A percentile compares a stretch with the other conserved stretches of the same genome.
Conservation (phyloP, 495 filamentous ascomycete genomes). For the Penicillium longicatenatum region DNA sequence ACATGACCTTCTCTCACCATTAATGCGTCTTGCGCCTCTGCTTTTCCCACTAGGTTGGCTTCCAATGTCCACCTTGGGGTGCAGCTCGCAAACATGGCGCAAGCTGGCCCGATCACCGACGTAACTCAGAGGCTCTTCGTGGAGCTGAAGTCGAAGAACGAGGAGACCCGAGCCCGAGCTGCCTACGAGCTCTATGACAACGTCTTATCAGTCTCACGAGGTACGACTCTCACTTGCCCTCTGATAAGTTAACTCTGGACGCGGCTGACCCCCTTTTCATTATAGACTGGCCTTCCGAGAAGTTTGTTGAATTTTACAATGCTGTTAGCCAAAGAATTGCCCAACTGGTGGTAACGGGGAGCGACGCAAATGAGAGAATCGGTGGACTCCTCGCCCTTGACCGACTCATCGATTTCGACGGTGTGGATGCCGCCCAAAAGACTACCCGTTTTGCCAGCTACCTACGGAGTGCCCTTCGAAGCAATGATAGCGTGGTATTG, state of each 20-base stretch:
- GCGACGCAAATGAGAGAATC: conserved; percentile 82
- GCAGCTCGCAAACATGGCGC: conserved; percentile 50
- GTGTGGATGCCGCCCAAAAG: conserved; percentile 90
- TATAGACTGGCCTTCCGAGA: conserved; percentile 73
- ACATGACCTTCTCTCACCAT: conserved; percentile 19
- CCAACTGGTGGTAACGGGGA: conserved; percentile 71
- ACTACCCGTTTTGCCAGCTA: conserved; percentile 90
- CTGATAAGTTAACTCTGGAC: not conserved
- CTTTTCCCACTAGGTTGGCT: conserved; percentile 38
- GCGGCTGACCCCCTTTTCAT: conserved; percentile 10
- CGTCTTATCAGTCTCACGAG: conserved; percentile 52
- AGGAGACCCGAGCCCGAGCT: conserved; percentile 52
- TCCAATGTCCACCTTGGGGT: conserved; percentile 50
- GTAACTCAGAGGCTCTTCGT: conserved; percentile 50
- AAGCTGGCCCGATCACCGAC: conserved; percentile 51
- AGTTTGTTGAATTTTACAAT: conserved; percentile 78
- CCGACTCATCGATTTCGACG: conserved; percentile 90
- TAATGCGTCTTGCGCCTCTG: conserved; percentile 32
- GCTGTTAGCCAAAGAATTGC: conserved; percentile 75
- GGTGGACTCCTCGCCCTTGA: conserved; percentile 92
- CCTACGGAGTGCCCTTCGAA: conserved; percentile 82
- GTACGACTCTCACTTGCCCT: conserved; percentile 25
- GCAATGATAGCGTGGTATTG: conserved; percentile 86
- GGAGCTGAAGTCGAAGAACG: conserved; percentile 57
- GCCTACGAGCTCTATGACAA: conserved; percentile 55